Evolutionary conservation across 2,329 filamentous ascomycete species (phyloP), one percentile per base, ranked within the genome.

Genomic region (Fusarium tanahbumbuense): DNA sequence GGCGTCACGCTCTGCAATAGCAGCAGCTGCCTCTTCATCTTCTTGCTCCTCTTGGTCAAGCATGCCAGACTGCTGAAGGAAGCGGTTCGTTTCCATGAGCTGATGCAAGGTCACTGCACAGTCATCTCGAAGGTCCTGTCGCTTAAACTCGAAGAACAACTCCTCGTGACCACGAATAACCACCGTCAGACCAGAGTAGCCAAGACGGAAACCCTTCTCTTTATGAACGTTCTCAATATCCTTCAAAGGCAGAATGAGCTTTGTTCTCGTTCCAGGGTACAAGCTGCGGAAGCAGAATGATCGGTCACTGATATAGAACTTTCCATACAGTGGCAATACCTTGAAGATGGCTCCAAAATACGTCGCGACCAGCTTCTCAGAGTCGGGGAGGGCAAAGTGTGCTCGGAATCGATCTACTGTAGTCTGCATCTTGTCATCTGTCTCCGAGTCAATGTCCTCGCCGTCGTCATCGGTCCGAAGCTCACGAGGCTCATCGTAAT

Each of bases 141-240:
- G 87, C 55, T 88, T 87, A 76, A 98, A 98, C 78, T 99, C 95
- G 75, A 99, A 98, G 79, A 98, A 98, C 1, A 99, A 83, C 79
- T 98, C 96, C 78, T 98, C 96, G 67, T 98, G 93, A 1, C 94
- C 96, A 56, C 92, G 90, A 69, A 99, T 97, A 7, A 97, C 92
- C n/a, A 98, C 84, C 0, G 97, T 93, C 42, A 99, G 86, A 8
- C 94, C 96, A 22, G 93, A 92, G 73, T 97, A 98, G 9, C 94
- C 93, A 74, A 97, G 92, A 2, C 94, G 89, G 76, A 98, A 98
- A 0, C 96, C 95, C 76, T 96, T 97, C 79, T 98, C 94, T 80
- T 97, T 98, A 75, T 95, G 91, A 9, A 94, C 93, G 67, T 94
- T 98, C 78, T 98, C 93, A 52, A 98, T 91, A 75, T 98, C 94